Percentiles rank a stretch among this genome's conserved stretches.
Conservation (phyloP, 768 basidiomycete genomes). For the Lactifluus echinatus region DNA sequence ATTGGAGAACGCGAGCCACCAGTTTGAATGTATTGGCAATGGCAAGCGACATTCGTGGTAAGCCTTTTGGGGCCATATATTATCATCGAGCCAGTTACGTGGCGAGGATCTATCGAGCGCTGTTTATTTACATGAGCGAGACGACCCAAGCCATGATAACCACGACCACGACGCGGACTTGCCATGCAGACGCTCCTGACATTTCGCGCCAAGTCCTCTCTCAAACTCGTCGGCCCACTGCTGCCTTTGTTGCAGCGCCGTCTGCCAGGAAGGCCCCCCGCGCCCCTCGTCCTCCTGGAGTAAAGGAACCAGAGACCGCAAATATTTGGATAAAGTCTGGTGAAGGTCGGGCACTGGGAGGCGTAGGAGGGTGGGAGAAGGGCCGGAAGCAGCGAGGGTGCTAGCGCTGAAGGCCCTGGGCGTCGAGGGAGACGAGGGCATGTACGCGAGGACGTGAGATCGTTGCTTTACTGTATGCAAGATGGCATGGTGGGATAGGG, state of each 20-base stretch:
- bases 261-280: slow-evolving; percentile 42
- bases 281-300: slow-evolving; percentile 63
- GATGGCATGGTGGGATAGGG: not conserved
- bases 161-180: slow-evolving; percentile 11
- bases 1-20: slow-evolving; percentile 86
- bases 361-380: slow-evolving; percentile 40
- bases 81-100: slow-evolving; percentile 91
- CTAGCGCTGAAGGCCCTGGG: not conserved
- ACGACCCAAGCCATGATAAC: too few relatives aligned
- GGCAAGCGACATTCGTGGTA: slow-evolving; percentile 87
- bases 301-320: slow-evolving; percentile 70
- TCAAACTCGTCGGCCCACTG: slow-evolving; percentile 65
- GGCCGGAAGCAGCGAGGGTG: not conserved
- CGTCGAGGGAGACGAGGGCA: not conserved
- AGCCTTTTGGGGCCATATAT: slow-evolving; percentile 81
- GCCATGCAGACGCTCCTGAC: slow-evolving; percentile 74
- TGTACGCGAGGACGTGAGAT: not conserved
- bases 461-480: not conserved
- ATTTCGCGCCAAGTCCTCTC: slow-evolving; percentile 52
- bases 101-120: slow-evolving; percentile 79
- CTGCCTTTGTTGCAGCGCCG: slow-evolving; percentile 44
- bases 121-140: slow-evolving; percentile 29
- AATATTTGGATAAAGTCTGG: slow-evolving; percentile 67
- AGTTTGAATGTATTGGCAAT: slow-evolving; percentile 84
- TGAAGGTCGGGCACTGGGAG: slow-evolving; percentile 77